These are phyloP conservation scores for Fraxinus ornus DNA, from an alignment of 305 asterid species.

Conservation along the genomic window DNA sequence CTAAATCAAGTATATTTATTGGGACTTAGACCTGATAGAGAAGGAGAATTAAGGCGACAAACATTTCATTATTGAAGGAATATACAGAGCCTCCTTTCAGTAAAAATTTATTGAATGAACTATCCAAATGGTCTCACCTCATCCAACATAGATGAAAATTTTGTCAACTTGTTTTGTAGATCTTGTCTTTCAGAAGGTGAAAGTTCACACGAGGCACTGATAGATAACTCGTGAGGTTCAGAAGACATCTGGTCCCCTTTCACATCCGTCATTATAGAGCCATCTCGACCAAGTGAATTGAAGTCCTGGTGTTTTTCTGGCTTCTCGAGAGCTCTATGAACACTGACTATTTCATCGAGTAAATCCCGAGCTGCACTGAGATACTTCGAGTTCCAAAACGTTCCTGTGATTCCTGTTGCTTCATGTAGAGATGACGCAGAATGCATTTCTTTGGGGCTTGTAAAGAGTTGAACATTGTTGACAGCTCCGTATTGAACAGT, in stretches of 20 bases:
- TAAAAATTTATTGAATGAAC: not conserved
- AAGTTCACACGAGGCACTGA: slow-evolving; percentile 34
- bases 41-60: not conserved
- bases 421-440: slow-evolving; percentile 31
- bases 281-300: slow-evolving; percentile 30
- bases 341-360: slow-evolving; percentile 61
- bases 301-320: slow-evolving; percentile 29
- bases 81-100: not conserved
- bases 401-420: slow-evolving; percentile 32
- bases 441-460: slow-evolving; percentile 32
- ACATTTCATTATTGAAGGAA: not conserved
- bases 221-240: slow-evolving; percentile 32
- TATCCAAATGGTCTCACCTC: slow-evolving; percentile 42
- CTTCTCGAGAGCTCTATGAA: slow-evolving; percentile 41
- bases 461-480: slow-evolving; percentile 27
- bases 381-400: slow-evolving; percentile 46
- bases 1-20: not conserved
- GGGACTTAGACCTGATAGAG: not conserved
- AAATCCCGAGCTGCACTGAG: slow-evolving; percentile 61
- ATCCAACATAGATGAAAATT: slow-evolving; percentile 56
- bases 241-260: slow-evolving; percentile 32
- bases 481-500: slow-evolving; percentile 28
- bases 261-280: slow-evolving; percentile 31
- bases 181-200: slow-evolving; percentile 52
- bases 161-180: slow-evolving; percentile 51